Conservation (phyloP, 2,329 filamentous ascomycete genomes). For the Venturia aucupariae region DNA sequence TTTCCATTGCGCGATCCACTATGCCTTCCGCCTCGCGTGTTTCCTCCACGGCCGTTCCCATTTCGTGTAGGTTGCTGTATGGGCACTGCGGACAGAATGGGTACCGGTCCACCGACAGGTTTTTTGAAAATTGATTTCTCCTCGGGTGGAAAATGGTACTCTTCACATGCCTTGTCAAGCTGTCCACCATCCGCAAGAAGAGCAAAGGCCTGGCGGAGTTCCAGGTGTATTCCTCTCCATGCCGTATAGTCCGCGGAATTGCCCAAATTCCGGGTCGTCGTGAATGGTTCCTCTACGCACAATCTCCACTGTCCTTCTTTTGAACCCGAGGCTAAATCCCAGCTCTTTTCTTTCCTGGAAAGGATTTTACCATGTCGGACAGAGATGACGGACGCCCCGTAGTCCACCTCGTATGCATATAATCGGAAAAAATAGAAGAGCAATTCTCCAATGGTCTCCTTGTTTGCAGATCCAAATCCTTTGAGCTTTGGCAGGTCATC, state of each 20-base stretch:
- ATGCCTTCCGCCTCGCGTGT: conserved; percentile 37
- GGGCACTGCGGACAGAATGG: conserved; percentile 37
- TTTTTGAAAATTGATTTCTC: conserved; percentile 53
- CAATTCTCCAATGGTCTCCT: conserved; percentile 73
- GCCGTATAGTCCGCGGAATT: conserved; percentile 96
- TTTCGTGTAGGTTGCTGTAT: conserved; percentile 40
- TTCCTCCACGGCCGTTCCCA: conserved; percentile 35
- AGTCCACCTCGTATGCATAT: conserved; percentile 89
- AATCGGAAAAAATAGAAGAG: conserved; percentile 93
- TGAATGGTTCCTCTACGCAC: conserved; percentile 96
- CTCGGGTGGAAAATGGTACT: conserved; percentile 80
- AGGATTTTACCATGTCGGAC: conserved; percentile 72
- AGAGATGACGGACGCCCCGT: conserved; percentile 74
- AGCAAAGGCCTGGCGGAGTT: conserved; percentile 82
- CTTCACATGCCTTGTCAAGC: conserved; percentile 74
- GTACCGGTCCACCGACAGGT: conserved; percentile 42
- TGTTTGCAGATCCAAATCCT: conserved; percentile 70
- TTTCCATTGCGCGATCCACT: conserved; percentile 28
- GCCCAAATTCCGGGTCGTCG: conserved; percentile 75
- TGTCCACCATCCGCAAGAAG: conserved; percentile 64
- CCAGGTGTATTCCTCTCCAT: conserved; percentile 81
- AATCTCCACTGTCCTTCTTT: conserved; percentile 58
- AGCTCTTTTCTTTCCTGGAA: conserved; percentile 77
- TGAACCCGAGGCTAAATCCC: conserved; percentile 51
- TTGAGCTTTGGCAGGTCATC: conserved; percentile 70